These are phyloP conservation scores for Pueraria montana DNA, from an alignment of 306 rosid species.

Conservation along the genomic window DNA sequence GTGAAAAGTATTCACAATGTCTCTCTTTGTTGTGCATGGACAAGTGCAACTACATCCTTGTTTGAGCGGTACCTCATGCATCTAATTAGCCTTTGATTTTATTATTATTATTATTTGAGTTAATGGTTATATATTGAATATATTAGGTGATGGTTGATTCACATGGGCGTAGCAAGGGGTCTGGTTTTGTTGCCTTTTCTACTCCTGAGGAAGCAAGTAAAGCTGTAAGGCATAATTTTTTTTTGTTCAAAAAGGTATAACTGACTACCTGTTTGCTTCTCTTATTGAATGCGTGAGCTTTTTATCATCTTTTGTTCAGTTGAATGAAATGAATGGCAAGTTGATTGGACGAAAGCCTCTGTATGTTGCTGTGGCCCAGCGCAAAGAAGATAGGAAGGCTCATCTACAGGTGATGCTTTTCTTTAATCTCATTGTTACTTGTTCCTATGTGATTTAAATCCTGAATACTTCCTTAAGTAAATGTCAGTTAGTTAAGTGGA, in stretches of 20 bases:
- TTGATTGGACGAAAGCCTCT: slow-evolving; percentile 82
- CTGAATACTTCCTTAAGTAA: not conserved
- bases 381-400: slow-evolving; percentile 88
- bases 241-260: not conserved
- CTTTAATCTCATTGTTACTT: not conserved
- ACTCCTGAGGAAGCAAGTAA: slow-evolving; percentile 27
- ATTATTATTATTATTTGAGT: slow-evolving; percentile 6
- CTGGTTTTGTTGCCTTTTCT: slow-evolving; percentile 32
- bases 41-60: not conserved
- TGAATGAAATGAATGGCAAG: slow-evolving; percentile 87
- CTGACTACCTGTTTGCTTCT: not conserved
- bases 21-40: not conserved
- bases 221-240: not conserved
- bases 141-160: slow-evolving; percentile 41
- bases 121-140: slow-evolving; percentile 6
- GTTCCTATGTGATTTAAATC: not conserved
- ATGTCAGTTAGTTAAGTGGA: not conserved
- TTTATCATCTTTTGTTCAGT: slow-evolving; percentile 51
- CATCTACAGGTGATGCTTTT: slow-evolving; percentile 68
- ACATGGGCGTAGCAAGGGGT: slow-evolving; percentile 40
- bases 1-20: not conserved
- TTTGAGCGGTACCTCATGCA: not conserved
- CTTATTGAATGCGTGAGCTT: not conserved
- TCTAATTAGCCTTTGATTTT: not conserved
- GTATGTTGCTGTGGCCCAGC: slow-evolving; percentile 93